These are phyloP conservation scores for Cymbidium sinense DNA, from an alignment of 106 monocot genomes.

Conservation along the genomic window DNA sequence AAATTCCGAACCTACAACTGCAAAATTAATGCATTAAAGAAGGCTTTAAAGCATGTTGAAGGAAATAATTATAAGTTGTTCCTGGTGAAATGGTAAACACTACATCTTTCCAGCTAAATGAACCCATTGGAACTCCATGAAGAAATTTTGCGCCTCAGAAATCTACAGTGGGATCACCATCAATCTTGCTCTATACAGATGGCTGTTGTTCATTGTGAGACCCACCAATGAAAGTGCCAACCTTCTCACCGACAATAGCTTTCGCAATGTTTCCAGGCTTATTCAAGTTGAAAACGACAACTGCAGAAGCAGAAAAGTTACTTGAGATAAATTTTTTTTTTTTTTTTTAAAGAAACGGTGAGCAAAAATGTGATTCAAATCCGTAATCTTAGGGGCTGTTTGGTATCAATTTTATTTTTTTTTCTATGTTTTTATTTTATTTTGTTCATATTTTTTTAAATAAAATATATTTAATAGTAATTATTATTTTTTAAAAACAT, in stretches of 20 bases:
- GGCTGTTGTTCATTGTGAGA: slow-evolving; percentile 12
- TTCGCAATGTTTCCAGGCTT: slow-evolving; percentile 67
- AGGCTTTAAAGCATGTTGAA: not conserved
- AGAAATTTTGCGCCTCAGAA: not conserved
- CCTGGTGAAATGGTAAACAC: not conserved
- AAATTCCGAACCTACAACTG: not conserved
- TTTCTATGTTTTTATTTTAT: too few species aligned
- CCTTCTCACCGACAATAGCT: slow-evolving; percentile 67
- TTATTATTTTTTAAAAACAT: too few species aligned
- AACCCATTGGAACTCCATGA: not conserved
- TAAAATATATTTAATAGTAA: too few species aligned
- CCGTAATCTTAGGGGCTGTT: too few species aligned
- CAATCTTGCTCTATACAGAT: slow-evolving; percentile 4
- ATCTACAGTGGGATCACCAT: not conserved
- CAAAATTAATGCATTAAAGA: not conserved
- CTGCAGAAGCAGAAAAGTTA: slow-evolving; percentile 19
- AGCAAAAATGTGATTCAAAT: too few species aligned
- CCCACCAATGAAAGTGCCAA: slow-evolving; percentile 52
- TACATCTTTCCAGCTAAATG: too few species aligned
- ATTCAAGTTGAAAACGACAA: slow-evolving; percentile 75
- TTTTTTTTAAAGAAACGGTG: not conserved
- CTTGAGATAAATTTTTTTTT: not conserved
- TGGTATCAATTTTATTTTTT: too few species aligned
- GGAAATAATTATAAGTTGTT: not conserved
- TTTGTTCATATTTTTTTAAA: too few species aligned